Percentiles rank a stretch among this genome's conserved stretches.
phyloP scores from a whole-genome alignment of 345 rosid species.

The Linum tenue region DNA sequence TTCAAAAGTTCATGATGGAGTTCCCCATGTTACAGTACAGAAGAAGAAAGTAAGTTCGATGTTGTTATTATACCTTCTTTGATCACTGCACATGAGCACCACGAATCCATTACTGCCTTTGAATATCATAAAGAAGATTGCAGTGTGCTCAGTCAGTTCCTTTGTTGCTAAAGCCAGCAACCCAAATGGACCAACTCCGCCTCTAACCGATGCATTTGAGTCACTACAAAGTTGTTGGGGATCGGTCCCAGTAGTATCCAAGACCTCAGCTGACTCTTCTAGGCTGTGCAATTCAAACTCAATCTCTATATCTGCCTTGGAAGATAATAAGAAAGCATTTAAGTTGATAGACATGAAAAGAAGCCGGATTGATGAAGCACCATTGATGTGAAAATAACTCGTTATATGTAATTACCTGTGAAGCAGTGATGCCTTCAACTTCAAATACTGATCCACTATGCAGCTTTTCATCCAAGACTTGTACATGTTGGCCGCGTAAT shows the following conservation, averaged over 20 bases:
- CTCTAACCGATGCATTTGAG: conserved; percentile 22
- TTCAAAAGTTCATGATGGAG: not conserved
- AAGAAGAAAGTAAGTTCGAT: not conserved
- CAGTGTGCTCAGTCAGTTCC: conserved; percentile 50
- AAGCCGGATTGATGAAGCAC: too few relatives aligned
- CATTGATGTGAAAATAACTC: too few relatives aligned
- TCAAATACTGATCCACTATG: not conserved
- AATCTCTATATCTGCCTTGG: conserved; percentile 40
- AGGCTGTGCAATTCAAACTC: conserved; percentile 31
- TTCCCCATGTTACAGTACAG: not conserved
- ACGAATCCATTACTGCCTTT: conserved; percentile 23
- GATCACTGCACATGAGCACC: conserved; percentile 16
- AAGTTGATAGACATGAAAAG: too few relatives aligned
- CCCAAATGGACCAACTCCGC: conserved; percentile 57
- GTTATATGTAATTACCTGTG: not conserved
- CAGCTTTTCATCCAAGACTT: not conserved
- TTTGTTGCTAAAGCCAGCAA: conserved; percentile 44
- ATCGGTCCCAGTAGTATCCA: conserved; percentile 22
- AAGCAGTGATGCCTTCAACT: conserved; percentile 5
- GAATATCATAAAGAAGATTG: conserved; percentile 47
- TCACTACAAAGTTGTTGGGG: conserved; percentile 38
- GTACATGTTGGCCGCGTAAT: not conserved
- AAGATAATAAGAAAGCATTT: too few relatives aligned
- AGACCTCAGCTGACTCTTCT: conserved; percentile 21
- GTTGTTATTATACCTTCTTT: not conserved